Conservation (phyloP, 148 eudicot genomes). For the Vaccinium macrocarpon region DNA sequence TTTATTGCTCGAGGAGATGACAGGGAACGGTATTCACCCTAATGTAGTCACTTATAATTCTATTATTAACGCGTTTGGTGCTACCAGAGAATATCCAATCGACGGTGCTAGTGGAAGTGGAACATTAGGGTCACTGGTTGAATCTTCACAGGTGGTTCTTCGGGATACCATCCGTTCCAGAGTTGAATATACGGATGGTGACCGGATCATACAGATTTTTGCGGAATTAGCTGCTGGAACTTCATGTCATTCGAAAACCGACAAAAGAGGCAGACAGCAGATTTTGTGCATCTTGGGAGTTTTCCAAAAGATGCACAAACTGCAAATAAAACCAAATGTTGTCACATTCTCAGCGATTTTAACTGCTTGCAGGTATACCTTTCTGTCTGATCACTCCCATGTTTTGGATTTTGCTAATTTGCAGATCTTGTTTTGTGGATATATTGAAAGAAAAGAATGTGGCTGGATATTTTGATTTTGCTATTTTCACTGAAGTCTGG, state of each 20-base stretch:
- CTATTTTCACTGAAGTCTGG: background rate
- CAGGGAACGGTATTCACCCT: constrained; percentile 77
- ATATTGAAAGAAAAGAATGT: background rate
- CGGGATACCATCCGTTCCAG: background rate
- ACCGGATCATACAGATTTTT: constrained; percentile 59
- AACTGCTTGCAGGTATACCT: constrained; percentile 88
- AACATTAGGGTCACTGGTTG: constrained; percentile 25
- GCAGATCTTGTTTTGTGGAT: background rate
- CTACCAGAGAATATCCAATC: constrained; percentile 25
- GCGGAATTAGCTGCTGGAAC: constrained; percentile 61
- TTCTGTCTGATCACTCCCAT: constrained; percentile 5
- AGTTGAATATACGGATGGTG: constrained; percentile 34
- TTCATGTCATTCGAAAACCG: constrained; percentile 34
- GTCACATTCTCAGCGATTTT: constrained; percentile 97
- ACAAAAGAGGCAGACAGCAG: constrained; percentile 43
- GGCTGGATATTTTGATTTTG: background rate
- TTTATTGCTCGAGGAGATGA: constrained; percentile 87
- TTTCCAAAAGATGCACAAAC: constrained; percentile 84
- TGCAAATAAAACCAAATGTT: constrained; percentile 90
- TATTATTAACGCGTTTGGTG: constrained; percentile 89
- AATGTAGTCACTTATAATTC: constrained; percentile 96
- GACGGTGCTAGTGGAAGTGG: constrained; percentile 15
- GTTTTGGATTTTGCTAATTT: constrained; percentile 2
- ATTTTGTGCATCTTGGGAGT: constrained; percentile 68
- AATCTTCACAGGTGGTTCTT: constrained; percentile 27